phyloP scores from a whole-genome alignment of 192 early-diverging fungal species.

The Coemansia sp. region DNA sequence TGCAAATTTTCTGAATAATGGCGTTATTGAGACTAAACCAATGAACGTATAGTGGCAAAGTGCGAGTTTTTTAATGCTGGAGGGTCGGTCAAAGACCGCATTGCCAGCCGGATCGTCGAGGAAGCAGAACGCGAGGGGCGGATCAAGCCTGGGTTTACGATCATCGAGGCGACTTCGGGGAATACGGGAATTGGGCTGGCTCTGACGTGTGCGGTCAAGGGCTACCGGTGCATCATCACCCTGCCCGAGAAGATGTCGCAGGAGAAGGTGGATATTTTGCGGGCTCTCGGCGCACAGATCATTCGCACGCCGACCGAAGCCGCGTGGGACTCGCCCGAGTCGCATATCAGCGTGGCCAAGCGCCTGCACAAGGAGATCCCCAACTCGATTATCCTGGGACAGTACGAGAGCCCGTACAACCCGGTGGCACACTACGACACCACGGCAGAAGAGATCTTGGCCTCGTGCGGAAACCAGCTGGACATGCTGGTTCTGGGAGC shows the following conservation, averaged over 20 bases:
- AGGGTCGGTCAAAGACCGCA: conserved; percentile 98
- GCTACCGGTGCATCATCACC: conserved; percentile 97
- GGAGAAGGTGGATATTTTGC: conserved; percentile 99
- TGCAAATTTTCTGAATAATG: too few species aligned
- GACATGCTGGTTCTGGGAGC: conserved; percentile 96
- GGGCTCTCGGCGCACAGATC: conserved; percentile 96
- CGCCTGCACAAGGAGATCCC: conserved; percentile 93
- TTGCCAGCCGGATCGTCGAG: conserved; percentile 95
- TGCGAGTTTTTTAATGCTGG: conserved; percentile 99
- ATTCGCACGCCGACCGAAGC: conserved; percentile 99
- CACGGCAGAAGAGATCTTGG: conserved; percentile 82
- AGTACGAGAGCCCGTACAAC: conserved; percentile 97
- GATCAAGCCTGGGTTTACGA: conserved; percentile 87
- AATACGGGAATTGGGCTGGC: conserved; percentile 99
- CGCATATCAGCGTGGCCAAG: conserved; percentile 96
- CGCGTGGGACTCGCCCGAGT: conserved; percentile 97
- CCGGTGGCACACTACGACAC: conserved; percentile 96
- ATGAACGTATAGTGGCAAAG: conserved; percentile 66
- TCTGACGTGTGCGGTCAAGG: conserved; percentile 96
- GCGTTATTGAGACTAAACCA: too few species aligned
- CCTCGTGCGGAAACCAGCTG: conserved; percentile 78
- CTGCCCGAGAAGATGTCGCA: conserved; percentile 99
- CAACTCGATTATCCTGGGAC: conserved; percentile 94
- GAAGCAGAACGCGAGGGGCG: conserved; percentile 89
- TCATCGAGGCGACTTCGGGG: conserved; percentile 99